Percentiles rank a stretch among this genome's conserved stretches.
Evolutionary conservation across 352 stramenopile genomes (phyloP).

Genomic region (Globisporangium recalcitrans): DNA sequence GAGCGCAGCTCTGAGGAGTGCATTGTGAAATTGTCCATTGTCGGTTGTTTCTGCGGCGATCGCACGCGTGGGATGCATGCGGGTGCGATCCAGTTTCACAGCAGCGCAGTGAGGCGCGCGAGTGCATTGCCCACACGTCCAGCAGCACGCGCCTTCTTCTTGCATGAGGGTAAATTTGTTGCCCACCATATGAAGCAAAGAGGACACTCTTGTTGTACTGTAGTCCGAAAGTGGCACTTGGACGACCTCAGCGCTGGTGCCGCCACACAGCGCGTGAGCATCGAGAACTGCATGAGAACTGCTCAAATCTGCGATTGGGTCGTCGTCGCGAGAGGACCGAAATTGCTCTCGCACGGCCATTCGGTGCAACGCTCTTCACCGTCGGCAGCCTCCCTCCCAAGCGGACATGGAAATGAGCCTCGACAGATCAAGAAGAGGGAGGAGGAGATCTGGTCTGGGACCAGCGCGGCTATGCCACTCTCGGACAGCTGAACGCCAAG

Average conservation of each 20-base stretch:
- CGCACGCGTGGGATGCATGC: no score
- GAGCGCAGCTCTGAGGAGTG: neutral
- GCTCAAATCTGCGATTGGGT: neutral
- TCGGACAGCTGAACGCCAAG: neutral
- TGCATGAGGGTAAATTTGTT: neutral
- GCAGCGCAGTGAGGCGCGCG: no score
- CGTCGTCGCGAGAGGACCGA: neutral
- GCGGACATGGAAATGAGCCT: neutral
- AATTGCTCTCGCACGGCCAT: neutral
- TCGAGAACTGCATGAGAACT: no score
- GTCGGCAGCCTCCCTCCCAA: no score
- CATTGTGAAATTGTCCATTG: no score
- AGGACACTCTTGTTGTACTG: neutral
- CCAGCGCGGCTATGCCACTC: neutral
- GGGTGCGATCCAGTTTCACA: no score
- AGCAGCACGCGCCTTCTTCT: no score
- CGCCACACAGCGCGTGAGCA: no score
- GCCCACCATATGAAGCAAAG: neutral
- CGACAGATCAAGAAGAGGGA: neutral
- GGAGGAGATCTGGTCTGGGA: neutral
- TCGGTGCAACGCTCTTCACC: slow-evolving; percentile 4
- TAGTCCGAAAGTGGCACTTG: neutral
- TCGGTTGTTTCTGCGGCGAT: no score
- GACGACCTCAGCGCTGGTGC: no score
- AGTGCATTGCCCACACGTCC: no score